Conservation (phyloP, 2,329 filamentous ascomycete genomes). For the Phoma sp. region DNA sequence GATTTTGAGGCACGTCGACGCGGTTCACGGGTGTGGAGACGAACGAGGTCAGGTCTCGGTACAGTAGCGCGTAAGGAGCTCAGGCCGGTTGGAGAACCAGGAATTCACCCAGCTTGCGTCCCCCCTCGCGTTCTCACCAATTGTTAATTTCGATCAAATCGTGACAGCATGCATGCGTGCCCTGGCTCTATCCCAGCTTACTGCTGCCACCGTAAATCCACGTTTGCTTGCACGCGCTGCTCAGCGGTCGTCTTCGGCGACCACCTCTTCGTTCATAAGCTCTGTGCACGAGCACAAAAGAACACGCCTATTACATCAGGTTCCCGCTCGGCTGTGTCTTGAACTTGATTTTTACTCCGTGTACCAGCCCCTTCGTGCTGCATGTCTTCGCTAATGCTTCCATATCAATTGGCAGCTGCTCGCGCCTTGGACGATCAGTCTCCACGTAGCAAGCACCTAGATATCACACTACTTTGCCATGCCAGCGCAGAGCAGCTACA, state of each 20-base stretch:
- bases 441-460: slow-evolving; percentile 22
- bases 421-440: slow-evolving; percentile 26
- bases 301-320: slow-evolving; percentile 33
- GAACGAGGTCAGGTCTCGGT: slow-evolving; percentile 21
- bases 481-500: too few species aligned
- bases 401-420: slow-evolving; percentile 31
- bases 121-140: slow-evolving; percentile 18
- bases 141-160: not conserved
- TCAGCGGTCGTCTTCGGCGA: slow-evolving; percentile 20
- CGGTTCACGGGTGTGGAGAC: slow-evolving; percentile 37
- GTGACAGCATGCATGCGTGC: not conserved
- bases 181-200: not conserved
- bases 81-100: slow-evolving; percentile 27
- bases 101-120: slow-evolving; percentile 25
- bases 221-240: slow-evolving; percentile 1
- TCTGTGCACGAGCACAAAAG: slow-evolving; percentile 38
- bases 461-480: slow-evolving; percentile 7
- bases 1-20: slow-evolving; percentile 37
- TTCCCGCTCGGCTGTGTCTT: slow-evolving; percentile 37
- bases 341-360: slow-evolving; percentile 36
- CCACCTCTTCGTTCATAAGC: slow-evolving; percentile 25
- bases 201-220: not conserved
- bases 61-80: slow-evolving; percentile 31
- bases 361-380: slow-evolving; percentile 45
- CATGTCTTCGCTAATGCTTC: slow-evolving; percentile 29